A percentile compares a stretch with the other conserved stretches of the same genome.
Evolutionary conservation across 306 rosid species (phyloP).

Genomic region (Fragaria vesca): DNA sequence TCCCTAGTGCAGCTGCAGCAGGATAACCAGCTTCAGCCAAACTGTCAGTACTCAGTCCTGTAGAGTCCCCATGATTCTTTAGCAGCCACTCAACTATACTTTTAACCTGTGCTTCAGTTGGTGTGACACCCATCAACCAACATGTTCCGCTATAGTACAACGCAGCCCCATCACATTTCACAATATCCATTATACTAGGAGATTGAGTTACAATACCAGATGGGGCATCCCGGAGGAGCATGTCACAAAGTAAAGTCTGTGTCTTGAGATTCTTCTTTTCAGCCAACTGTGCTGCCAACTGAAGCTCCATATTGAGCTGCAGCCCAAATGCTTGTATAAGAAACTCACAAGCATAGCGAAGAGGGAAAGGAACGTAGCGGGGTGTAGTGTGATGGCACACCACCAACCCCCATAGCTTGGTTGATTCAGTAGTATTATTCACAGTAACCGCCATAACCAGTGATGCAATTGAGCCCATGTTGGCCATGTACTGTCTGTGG

Average conservation of each 20-base stretch:
- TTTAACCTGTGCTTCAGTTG: slow-evolving; percentile 69
- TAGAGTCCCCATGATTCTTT: slow-evolving; percentile 57
- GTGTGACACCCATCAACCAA: slow-evolving; percentile 74
- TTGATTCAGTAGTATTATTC: slow-evolving; percentile 37
- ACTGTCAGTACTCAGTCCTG: slow-evolving; percentile 75
- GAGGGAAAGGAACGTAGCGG: slow-evolving; percentile 72
- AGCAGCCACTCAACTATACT: slow-evolving; percentile 73
- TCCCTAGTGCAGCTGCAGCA: slow-evolving; percentile 58
- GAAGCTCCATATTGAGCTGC: slow-evolving; percentile 75
- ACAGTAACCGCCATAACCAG: slow-evolving; percentile 62
- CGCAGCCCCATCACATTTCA: slow-evolving; percentile 88
- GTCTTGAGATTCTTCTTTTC: slow-evolving; percentile 67
- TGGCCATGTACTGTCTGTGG: slow-evolving; percentile 69
- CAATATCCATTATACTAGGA: slow-evolving; percentile 78
- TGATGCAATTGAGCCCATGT: slow-evolving; percentile 78
- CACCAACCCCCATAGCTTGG: slow-evolving; percentile 83
- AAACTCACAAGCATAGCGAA: slow-evolving; percentile 86
- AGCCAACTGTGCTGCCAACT: slow-evolving; percentile 56
- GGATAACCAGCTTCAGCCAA: slow-evolving; percentile 84
- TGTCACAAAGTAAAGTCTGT: slow-evolving; percentile 75
- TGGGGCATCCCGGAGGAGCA: slow-evolving; percentile 82
- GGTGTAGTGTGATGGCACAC: slow-evolving; percentile 83
- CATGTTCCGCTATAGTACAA: slow-evolving; percentile 58
- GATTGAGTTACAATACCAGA: slow-evolving; percentile 58
- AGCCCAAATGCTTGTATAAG: slow-evolving; percentile 79